A percentile compares a stretch with the other conserved stretches of the same genome.
Evolutionary conservation across 1,284 basidiomycete genomes (phyloP).

Genomic region (Erythrobasidium hasegawianum): DNA sequence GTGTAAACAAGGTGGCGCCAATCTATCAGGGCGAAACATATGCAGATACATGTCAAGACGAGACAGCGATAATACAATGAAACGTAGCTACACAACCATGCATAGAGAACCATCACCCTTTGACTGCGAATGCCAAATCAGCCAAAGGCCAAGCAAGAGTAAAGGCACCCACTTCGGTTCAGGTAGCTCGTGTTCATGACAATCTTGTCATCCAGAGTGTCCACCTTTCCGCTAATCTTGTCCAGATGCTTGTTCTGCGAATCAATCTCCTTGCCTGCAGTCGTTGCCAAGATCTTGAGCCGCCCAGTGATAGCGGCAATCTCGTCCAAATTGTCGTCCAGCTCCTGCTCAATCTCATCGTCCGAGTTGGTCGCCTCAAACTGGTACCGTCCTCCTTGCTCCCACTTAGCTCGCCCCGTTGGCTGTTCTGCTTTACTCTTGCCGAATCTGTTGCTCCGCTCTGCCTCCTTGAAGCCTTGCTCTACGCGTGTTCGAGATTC

Average conservation of each 20-base stretch:
- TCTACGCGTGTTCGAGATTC: conserved; percentile 83
- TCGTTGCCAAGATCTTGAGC: conserved; percentile 76
- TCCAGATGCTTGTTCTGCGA: conserved; percentile 69
- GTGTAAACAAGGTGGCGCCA: too few species aligned
- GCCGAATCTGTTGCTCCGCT: conserved; percentile 45
- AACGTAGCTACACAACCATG: too few species aligned
- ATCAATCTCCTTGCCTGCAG: conserved; percentile 78
- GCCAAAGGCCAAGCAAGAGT: neutral
- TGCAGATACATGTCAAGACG: too few species aligned
- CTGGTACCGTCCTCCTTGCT: conserved; percentile 64
- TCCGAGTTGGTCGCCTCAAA: conserved; percentile 95
- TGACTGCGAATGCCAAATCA: neutral
- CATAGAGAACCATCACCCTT: neutral
- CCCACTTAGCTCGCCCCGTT: conserved; percentile 31
- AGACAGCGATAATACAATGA: too few species aligned
- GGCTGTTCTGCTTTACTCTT: conserved; percentile 5
- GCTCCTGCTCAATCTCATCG: conserved; percentile 73
- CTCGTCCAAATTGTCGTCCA: conserved; percentile 89
- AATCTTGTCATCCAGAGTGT: conserved; percentile 41
- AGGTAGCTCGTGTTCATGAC: conserved; percentile 34
- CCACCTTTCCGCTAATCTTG: conserved; percentile 65
- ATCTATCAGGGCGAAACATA: too few species aligned
- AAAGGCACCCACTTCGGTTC: conserved; percentile 25
- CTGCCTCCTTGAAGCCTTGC: conserved; percentile 62
- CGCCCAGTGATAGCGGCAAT: conserved; percentile 74